Conservation (phyloP, 2,329 filamentous ascomycete genomes). For the Scedosporium aurantiacum region DNA sequence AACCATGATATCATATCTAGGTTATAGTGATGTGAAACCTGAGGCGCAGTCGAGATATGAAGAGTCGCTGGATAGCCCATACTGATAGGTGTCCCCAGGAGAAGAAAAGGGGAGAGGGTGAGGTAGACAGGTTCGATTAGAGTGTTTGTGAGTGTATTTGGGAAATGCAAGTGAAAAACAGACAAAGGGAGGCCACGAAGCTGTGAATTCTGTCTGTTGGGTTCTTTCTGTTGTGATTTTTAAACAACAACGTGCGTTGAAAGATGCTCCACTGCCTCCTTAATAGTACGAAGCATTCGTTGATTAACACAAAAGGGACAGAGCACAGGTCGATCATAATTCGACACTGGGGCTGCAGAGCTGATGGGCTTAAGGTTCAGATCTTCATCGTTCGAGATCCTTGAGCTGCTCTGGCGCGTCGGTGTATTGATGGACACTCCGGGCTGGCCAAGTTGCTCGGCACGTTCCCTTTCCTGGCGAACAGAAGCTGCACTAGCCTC, state of each 20-base stretch:
- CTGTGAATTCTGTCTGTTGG: no score
- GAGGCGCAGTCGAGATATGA: background rate
- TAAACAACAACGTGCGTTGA: conserved; percentile 49
- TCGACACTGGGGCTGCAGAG: conserved; percentile 33
- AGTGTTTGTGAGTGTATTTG: no score
- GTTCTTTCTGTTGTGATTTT: background rate
- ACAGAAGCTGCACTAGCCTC: conserved; percentile 45
- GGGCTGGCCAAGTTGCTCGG: conserved; percentile 24
- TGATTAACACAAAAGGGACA: conserved; percentile 53
- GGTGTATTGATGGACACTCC: conserved; percentile 14
- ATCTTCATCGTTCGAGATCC: conserved; percentile 18
- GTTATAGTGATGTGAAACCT: background rate
- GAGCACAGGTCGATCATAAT: conserved; percentile 37
- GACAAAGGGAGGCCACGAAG: no score
- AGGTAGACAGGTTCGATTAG: no score
- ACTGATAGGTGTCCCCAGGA: no score
- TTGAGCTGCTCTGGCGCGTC: conserved; percentile 12
- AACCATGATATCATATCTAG: background rate
- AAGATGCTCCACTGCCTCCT: conserved; percentile 52
- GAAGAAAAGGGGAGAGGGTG: no score
- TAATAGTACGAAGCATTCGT: conserved; percentile 48
- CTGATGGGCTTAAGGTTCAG: conserved; percentile 45
- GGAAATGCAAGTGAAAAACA: no score
- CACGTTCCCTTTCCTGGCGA: conserved; percentile 39
- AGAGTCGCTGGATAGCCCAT: no score